phyloP scores from a whole-genome alignment of 2,329 filamentous ascomycete genomes.

The Aspergillus sp. region DNA sequence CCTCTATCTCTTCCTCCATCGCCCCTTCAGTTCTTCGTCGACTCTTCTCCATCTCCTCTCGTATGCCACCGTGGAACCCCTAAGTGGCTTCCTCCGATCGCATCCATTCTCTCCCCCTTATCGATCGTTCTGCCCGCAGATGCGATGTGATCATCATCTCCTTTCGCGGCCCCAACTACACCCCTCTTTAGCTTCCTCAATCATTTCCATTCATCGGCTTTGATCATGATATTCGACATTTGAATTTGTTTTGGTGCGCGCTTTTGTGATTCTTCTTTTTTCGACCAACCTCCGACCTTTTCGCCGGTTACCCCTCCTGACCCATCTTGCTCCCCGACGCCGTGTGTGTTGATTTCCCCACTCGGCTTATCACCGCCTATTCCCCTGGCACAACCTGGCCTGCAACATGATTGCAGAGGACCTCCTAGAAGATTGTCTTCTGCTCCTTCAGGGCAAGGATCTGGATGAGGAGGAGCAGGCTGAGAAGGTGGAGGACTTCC shows the following conservation, averaged over 20 bases:
- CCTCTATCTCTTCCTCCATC: neutral
- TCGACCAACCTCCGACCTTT: neutral
- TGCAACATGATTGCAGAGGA: slow-evolving; percentile 83
- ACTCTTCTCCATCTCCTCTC: neutral
- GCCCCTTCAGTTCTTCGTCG: neutral
- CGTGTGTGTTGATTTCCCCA: slow-evolving; percentile 2
- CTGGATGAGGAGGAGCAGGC: slow-evolving; percentile 95
- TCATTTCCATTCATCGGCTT: neutral
- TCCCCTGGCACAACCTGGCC: slow-evolving; percentile 1
- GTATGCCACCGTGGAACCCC: slow-evolving; percentile 1
- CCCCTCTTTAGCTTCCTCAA: neutral
- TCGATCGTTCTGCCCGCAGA: slow-evolving; percentile 19
- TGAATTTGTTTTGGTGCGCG: neutral
- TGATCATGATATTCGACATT: neutral
- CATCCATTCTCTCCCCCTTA: slow-evolving; percentile 7
- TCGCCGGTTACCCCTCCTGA: neutral
- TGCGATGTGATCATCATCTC: slow-evolving; percentile 32
- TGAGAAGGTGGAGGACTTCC: slow-evolving; percentile 81
- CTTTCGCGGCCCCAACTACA: slow-evolving; percentile 13
- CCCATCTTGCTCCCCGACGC: slow-evolving; percentile 9
- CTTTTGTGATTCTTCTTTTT: neutral
- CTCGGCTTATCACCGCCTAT: slow-evolving; percentile 6
- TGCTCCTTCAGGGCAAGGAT: slow-evolving; percentile 75
- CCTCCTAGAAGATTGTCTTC: slow-evolving; percentile 86
- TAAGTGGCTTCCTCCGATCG: slow-evolving; percentile 17